Evolutionary conservation across 2,329 filamentous ascomycete genomes (phyloP).

Genomic region (Thermothelomyces thermophilus): DNA sequence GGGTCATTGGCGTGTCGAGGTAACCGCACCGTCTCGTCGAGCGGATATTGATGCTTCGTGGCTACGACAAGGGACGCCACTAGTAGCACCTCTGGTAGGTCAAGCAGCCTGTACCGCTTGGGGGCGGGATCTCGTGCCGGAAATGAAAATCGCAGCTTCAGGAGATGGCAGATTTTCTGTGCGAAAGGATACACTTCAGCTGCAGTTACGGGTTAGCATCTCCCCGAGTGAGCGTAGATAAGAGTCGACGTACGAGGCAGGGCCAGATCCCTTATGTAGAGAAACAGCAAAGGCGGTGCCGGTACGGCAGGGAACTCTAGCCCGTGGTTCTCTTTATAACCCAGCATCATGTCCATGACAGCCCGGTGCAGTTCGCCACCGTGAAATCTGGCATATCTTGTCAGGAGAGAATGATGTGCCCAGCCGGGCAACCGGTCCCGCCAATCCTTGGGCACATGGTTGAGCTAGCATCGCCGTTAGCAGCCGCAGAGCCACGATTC

Average conservation of each 20-base stretch:
- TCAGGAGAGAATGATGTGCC: conserved; percentile 55
- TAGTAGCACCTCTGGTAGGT: conserved; percentile 69
- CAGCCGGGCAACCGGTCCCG: conserved; percentile 54
- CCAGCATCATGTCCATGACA: conserved; percentile 54
- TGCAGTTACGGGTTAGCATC: conserved; percentile 34
- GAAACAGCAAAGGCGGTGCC: conserved; percentile 57
- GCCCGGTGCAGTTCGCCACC: conserved; percentile 57
- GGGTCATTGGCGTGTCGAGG: conserved; percentile 48
- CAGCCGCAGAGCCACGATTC: background rate
- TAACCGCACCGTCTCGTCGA: conserved; percentile 52
- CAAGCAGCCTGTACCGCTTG: conserved; percentile 35
- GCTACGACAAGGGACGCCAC: conserved; percentile 65
- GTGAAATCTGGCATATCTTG: conserved; percentile 34
- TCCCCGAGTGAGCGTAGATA: background rate
- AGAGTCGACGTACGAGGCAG: conserved; percentile 54
- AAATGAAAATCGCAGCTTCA: conserved; percentile 52
- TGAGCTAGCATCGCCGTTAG: conserved; percentile 36
- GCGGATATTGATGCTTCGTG: conserved; percentile 72
- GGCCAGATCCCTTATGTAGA: conserved; percentile 63
- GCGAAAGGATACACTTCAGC: conserved; percentile 59
- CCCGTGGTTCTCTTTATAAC: conserved; percentile 61
- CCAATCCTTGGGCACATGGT: conserved; percentile 57
- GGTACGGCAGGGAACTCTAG: conserved; percentile 71
- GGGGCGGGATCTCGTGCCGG: conserved; percentile 32
- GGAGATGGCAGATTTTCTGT: conserved; percentile 46